Base-by-base conservation (phyloP, 257 asterid genomes). In the Sherardia arvensis region DNA sequence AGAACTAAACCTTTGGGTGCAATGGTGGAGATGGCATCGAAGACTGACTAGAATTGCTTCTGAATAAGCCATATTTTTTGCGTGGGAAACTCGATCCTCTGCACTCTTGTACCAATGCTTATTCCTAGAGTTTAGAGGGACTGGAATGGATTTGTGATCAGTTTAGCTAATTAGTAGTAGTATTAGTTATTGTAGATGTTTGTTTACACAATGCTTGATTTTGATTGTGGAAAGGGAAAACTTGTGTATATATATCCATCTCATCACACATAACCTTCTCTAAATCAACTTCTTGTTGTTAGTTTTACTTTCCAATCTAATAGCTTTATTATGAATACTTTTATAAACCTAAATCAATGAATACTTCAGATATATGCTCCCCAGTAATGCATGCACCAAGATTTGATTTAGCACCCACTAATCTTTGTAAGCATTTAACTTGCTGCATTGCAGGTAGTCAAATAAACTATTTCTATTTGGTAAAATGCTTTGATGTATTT, bases 211-310 rank as follows among this genome's bases (percentile, higher is more conserved):
- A 15, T 62, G 56, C 66, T 34, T 67, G 29, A 69, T 69, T 60
- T 57, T 48, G 61, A 59, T 65, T 66, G 59, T 67, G 81, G 67
- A 70, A 71, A 78, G 58, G 63, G 72, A 74, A 73, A 79, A 68
- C 71, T 32, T 72, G 59, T 84, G 87, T 81, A 77, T 76, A 80
- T 85, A 79, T 43, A 43, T 43, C 34, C n/a, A 30, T 30, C 51
- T 15, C 67, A 53, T 53, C 59, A 29, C 18, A 51, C 63, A 66
- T 76, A 74, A 62, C 75, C 64, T 62, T 51, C 66, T 76, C 81
- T 74, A 66, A 43, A 75, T 74, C 45, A 60, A 57, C 33, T 71
- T 53, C 29, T 77, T 55, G 59, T 64, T 40, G 7, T 20, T 8
- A 17, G 21, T 4, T 43, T 14, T 43, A 43, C 51, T 43, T 43